Evolutionary conservation across 345 rosid genomes (phyloP), one percentile per base, ranked within the genome.

Genomic region (Dimocarpus longan): DNA sequence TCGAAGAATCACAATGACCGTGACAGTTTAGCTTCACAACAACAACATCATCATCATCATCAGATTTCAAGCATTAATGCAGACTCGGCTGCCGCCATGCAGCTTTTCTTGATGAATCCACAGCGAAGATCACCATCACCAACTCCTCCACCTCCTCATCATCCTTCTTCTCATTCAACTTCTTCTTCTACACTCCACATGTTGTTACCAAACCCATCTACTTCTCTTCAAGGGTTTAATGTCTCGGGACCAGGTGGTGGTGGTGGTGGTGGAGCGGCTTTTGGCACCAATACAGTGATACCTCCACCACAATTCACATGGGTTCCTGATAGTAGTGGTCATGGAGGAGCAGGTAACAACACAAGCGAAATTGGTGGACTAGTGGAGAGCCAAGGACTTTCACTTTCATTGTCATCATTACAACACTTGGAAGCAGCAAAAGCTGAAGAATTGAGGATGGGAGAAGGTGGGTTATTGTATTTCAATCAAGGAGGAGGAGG

Each of bases 21-120:
- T 46, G 82, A 84, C 68, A 81, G 78, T 78, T 67, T 76, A 76
- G 72, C 85, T 57, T 89, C 80, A n/a, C 83, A 70, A 24, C 73
- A 86, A 24, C 87, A 90, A 42, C 91, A 89, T 48, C 83, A 86
- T 48, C 86, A 90, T 48, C 91, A 89, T 40, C 84, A 81, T 64
- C 92, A 89, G 85, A 88, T 94, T 79, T 85, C 95, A 62, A 85
- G 85, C 73, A 86, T 92, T 76, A 92, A 91, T 87, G 93, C 90
- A 69, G 87, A 88, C 66, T 87, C 92, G 24, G 94, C 97, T 0
- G 92, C 95, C 19, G 95, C 98, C 91, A 95, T 95, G 98, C 97
- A 93, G 80, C 93, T 95, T 74, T 93, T 91, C 78, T 83, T 92
- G 67, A 91, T 93, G 96, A 94, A 93, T 79, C 96, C 95, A n/a